These are phyloP conservation scores for Capronia coronata DNA, from an alignment of 2,329 filamentous ascomycete genomes.

Conservation along the genomic window DNA sequence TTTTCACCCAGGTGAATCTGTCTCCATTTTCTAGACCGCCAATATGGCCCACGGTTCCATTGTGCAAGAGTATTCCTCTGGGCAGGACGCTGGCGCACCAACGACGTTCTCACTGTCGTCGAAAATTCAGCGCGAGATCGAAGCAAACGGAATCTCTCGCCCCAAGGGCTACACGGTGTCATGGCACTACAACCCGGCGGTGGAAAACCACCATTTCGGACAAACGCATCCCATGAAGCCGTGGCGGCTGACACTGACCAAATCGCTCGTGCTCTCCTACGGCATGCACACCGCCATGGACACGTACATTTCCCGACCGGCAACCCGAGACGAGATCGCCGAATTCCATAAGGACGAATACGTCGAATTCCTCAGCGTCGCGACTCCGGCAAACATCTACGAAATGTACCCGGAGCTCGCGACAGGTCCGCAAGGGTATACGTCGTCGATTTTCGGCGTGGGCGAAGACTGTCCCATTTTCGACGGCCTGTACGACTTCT, in stretches of 20 bases:
- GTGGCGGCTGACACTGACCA: constrained; percentile 91
- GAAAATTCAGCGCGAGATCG: constrained; percentile 49
- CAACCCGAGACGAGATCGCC: constrained; percentile 79
- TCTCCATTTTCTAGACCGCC: neutral
- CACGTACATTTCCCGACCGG: constrained; percentile 75
- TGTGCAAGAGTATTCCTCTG: constrained; percentile 24
- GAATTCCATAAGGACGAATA: constrained; percentile 86
- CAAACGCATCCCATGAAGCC: constrained; percentile 98
- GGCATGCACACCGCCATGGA: constrained; percentile 97
- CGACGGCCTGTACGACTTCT: constrained; percentile 91
- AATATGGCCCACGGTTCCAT: constrained; percentile 11
- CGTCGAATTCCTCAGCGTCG: constrained; percentile 74
- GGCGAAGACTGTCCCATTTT: constrained; percentile 95
- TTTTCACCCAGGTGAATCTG: neutral
- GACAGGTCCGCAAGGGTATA: constrained; percentile 23
- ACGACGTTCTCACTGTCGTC: constrained; percentile 45
- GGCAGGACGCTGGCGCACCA: neutral
- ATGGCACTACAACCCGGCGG: constrained; percentile 89
- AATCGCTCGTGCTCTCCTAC: constrained; percentile 88
- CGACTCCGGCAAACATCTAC: constrained; percentile 64
- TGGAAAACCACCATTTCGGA: constrained; percentile 95
- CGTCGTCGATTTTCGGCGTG: constrained; percentile 66
- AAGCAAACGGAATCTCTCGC: constrained; percentile 63
- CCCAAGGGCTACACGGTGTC: constrained; percentile 87
- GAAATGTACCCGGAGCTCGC: constrained; percentile 37